Evolutionary conservation across 352 stramenopile species (phyloP).

Genomic region (Pythium oligandrum): DNA sequence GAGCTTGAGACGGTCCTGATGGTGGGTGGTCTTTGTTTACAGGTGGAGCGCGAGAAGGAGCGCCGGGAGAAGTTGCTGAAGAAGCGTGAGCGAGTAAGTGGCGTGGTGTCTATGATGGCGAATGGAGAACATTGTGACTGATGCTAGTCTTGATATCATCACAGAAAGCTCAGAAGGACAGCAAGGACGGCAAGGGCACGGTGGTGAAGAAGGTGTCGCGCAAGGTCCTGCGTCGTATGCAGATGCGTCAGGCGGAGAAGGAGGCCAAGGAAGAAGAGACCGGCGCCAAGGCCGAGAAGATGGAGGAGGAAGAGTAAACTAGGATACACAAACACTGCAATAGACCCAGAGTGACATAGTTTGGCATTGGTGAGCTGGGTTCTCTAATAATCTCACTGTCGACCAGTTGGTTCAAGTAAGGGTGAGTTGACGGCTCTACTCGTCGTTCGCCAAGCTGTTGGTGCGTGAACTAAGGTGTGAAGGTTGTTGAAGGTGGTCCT

Average conservation of each 20-base stretch:
- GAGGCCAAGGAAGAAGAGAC: conserved; percentile 16
- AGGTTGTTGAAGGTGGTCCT: too few relatives aligned
- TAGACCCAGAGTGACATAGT: too few relatives aligned
- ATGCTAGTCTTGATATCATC: background rate
- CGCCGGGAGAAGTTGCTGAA: conserved; percentile 29
- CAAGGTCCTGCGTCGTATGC: conserved; percentile 36
- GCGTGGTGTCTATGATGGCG: too few relatives aligned
- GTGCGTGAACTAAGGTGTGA: too few relatives aligned
- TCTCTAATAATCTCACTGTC: too few relatives aligned
- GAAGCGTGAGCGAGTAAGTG: conserved; percentile 27
- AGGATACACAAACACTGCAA: too few relatives aligned
- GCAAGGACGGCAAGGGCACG: conserved; percentile 8
- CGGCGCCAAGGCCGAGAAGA: conserved; percentile 8
- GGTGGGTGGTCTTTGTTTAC: background rate
- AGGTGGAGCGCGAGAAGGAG: conserved; percentile 25
- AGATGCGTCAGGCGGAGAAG: conserved; percentile 23
- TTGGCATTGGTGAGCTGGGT: too few relatives aligned
- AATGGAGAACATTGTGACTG: background rate
- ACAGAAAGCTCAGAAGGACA: conserved; percentile 23
- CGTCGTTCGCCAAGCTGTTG: too few relatives aligned
- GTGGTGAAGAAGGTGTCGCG: conserved; percentile 35
- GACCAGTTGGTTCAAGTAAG: too few relatives aligned
- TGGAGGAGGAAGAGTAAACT: conserved; percentile 10
- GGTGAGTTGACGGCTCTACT: too few relatives aligned
- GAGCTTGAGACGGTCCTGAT: conserved; percentile 4